A percentile compares a stretch with the other conserved stretches of the same genome.
phyloP scores from a whole-genome alignment of 768 basidiomycete species.

The Tulasnella calospora region DNA sequence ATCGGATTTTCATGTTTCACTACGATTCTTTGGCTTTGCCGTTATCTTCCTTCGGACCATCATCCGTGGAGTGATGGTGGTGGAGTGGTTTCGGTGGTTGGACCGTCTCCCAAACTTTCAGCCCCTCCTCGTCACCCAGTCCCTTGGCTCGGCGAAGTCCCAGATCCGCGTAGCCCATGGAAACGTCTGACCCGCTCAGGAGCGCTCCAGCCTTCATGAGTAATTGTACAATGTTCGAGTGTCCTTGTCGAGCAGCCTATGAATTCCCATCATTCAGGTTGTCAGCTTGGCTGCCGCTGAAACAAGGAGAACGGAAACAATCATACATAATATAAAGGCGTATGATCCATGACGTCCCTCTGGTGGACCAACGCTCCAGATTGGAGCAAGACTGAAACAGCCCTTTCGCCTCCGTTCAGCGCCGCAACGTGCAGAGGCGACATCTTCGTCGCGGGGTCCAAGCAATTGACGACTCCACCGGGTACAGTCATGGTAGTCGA shows the following conservation, averaged over 20 bases:
- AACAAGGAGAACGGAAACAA: background rate
- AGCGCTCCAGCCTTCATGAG: conserved; percentile 70
- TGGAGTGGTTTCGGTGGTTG: background rate
- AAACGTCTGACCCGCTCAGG: conserved; percentile 32
- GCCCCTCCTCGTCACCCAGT: conserved; percentile 47
- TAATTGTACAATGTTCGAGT: conserved; percentile 54
- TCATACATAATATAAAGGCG: conserved; percentile 71
- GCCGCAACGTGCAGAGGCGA: conserved; percentile 77
- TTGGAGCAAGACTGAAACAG: conserved; percentile 50
- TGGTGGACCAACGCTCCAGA: conserved; percentile 79
- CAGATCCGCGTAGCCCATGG: conserved; percentile 51
- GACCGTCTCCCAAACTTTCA: conserved; percentile 38
- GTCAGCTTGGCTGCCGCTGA: background rate
- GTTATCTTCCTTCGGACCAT: background rate
- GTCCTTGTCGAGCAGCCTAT: conserved; percentile 71
- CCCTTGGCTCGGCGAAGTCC: conserved; percentile 40
- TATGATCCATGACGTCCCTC: conserved; percentile 74
- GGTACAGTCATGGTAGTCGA: conserved; percentile 39
- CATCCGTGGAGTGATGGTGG: background rate
- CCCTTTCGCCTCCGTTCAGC: conserved; percentile 52
- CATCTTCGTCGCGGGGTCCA: conserved; percentile 64
- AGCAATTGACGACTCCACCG: conserved; percentile 67
- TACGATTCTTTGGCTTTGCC: background rate
- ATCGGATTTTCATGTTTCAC: background rate
- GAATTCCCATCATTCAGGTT: background rate